Base-by-base conservation (phyloP, 306 rosid species). In the Dalbergia cultrata region DNA sequence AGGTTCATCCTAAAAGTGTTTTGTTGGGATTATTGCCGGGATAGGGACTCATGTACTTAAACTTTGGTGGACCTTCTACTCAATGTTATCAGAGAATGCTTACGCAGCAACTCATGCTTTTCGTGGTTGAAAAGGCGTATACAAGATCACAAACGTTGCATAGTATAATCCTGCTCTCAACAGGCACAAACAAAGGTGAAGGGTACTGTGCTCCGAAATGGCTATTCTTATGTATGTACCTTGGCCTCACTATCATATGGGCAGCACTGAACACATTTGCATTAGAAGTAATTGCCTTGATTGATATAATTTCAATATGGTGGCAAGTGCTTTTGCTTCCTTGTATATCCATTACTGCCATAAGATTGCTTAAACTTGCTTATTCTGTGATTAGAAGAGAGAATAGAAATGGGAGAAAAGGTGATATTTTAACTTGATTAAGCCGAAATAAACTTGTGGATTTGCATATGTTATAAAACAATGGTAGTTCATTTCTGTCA, bases 91-190 rank as follows among this genome's bases (percentile, higher is more conserved):
- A 35, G 62, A 52, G 14, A 81, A 74, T 56, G 81, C 72, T 53
- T 76, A 49, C 64, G 33, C 67, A 5, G 71, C 56, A 53, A 76
- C 77, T 65, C 37, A 70, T 77, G 4, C 0, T 68, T 84, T 73
- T 64, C 70, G 72, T 89, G 86, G 75, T 67, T 75, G 83, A 31
- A 62, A 86, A 93, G 98, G 98, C 98, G 44, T 93, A 81, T 87
- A 93, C 97, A 85, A 97, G 97, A 82, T 86, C 98, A 63, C 97
- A 93, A 76, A 87, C 93, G 0, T 73, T 93, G 68, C 98, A 93
- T 84, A 91, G 89, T 63, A 91, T 93, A 83, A 90, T 93, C 77
- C 74, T 93, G 44, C 74, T 91, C 49, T 67, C 85, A 84, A 91
- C 98, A 4, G 97, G 98, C 35, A 93, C 97, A 54, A 83, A 93